phyloP scores from a whole-genome alignment of 2,329 filamentous ascomycete genomes.

The Penicillium sp. region DNA sequence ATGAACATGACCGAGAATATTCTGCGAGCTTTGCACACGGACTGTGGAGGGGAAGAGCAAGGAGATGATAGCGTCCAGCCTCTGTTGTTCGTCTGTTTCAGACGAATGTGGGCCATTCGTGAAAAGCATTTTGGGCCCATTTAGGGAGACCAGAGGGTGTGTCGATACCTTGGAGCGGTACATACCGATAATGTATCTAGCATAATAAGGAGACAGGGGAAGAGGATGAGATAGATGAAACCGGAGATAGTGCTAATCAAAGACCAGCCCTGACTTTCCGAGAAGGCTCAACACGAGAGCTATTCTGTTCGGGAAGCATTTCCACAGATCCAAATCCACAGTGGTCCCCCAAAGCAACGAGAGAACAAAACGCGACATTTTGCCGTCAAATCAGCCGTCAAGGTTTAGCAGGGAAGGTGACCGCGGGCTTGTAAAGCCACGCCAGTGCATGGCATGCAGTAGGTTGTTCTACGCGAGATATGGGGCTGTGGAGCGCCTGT shows the following conservation, averaged over 20 bases:
- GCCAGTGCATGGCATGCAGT: conserved; percentile 11
- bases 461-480: conserved; percentile 23
- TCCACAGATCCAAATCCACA: conserved; percentile 5
- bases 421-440: conserved; percentile 6
- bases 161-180: conserved; percentile 10
- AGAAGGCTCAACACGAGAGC: not conserved
- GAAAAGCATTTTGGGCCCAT: conserved; percentile 2
- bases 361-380: conserved; percentile 12
- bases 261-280: not conserved
- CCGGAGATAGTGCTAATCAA: not conserved
- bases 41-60: conserved; percentile 33
- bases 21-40: conserved; percentile 24
- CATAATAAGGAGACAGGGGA: not conserved
- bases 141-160: conserved; percentile 8
- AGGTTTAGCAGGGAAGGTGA: not conserved
- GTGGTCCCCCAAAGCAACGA: conserved; percentile 4
- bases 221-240: not conserved
- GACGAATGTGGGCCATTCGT: not conserved
- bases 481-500: conserved; percentile 3
- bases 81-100: conserved; percentile 20
- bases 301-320: not conserved
- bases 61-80: conserved; percentile 30
- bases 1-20: conserved; percentile 34
- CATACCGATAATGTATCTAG: conserved; percentile 11
- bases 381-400: not conserved